Evolutionary conservation across 2,329 filamentous ascomycete species (phyloP), one percentile per base, ranked within the genome.

Genomic region (Colletotrichum australisinense): DNA sequence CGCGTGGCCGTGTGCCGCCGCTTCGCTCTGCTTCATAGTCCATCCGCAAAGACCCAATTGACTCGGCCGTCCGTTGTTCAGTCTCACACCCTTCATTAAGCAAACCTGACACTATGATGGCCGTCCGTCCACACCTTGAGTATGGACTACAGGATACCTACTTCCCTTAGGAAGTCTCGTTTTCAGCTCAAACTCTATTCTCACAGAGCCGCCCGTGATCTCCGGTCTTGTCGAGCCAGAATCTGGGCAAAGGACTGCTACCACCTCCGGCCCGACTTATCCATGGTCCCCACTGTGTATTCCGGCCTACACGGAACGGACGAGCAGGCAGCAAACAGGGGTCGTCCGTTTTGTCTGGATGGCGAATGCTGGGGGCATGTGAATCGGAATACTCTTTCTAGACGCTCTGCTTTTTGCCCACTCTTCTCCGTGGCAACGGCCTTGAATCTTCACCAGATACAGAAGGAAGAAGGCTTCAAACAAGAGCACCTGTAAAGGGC

Each of bases 381-480:
- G 52, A 24, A 46, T 58, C 24, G 24, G 52, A 28, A 30, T 58
- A 32, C 32, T 38, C 32, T 38, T 26, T 63, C 32, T 19, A 5
- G 52, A 49, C 19, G 19, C 19, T n/a, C 42, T 9, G 19, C 7
- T 49, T 49, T 49, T 49, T 58, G 53, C 32, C 28, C n/a, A 35
- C 12, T n/a, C 16, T 53, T 38, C 3, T 57, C 53, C 55, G 19
- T 53, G 30, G 52, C 42, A 71, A n/a, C 55, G 32, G 42, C 26
- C 14, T 26, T 35, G 16, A 24, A n/a, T 11, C 46, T 32, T 63
- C n/a, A 19, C 9, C 26, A 46, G 19, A 56, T 63, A 9, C 46
- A 49, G 28, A 63, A 35, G 42, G 60, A 63, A 68, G 57, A 63
- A 68, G 35, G 35, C 64, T 49, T 68, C 69, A 58, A 63, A 60